Evolutionary conservation across 345 rosid genomes (phyloP).

Genomic region (Gynandropsis gynandra): DNA sequence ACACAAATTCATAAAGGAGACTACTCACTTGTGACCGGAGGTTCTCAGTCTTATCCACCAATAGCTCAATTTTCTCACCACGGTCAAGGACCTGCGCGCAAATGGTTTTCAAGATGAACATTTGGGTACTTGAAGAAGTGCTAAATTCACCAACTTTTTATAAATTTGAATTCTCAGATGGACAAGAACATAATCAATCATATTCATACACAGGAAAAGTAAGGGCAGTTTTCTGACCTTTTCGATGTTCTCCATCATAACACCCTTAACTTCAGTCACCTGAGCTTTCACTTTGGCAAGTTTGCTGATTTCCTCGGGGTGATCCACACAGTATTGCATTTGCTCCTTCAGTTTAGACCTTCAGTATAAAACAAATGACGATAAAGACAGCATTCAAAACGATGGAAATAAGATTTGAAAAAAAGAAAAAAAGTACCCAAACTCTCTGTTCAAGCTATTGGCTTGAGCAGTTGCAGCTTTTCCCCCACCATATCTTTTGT

Average conservation of each 20-base stretch:
- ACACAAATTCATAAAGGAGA: constrained; percentile 11
- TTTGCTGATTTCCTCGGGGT: constrained; percentile 97
- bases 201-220: background rate
- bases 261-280: constrained; percentile 97
- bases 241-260: constrained; percentile 95
- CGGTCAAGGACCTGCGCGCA: constrained; percentile 75
- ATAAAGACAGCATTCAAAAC: constrained; percentile 1
- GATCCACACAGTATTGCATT: constrained; percentile 89
- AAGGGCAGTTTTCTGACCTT: constrained; percentile 45
- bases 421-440: constrained; percentile 37
- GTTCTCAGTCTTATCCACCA: constrained; percentile 93
- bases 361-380: constrained; percentile 12
- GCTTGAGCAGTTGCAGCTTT: constrained; percentile 79
- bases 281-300: constrained; percentile 97
- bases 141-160: background rate
- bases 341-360: constrained; percentile 91
- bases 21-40: constrained; percentile 79
- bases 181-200: background rate
- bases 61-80: constrained; percentile 81
- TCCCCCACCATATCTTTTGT: constrained; percentile 79
- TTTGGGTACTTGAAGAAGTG: background rate
- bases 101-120: background rate
- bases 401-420: background rate
- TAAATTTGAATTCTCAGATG: background rate
- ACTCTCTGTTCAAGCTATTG: constrained; percentile 70